Evolutionary conservation across 805 yeast species (phyloP).

Genomic region (Debaryomyces castellii): DNA sequence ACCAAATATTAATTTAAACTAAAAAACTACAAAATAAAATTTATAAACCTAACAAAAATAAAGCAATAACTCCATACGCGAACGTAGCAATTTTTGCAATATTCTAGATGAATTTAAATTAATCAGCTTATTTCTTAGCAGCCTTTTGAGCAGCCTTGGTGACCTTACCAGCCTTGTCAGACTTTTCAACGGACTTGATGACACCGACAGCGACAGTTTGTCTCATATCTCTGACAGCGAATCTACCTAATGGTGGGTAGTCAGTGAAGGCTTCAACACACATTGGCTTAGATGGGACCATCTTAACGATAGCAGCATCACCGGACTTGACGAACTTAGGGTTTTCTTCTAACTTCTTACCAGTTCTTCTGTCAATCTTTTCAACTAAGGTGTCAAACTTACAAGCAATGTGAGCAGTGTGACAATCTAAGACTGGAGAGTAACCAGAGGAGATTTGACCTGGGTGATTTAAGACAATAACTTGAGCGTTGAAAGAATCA

Average conservation of each 20-base stretch:
- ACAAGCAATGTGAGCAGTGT: slow-evolving; percentile 93
- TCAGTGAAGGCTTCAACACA: slow-evolving; percentile 45
- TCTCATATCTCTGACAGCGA: slow-evolving; percentile 97
- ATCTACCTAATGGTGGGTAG: slow-evolving; percentile 47
- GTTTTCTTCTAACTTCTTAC: slow-evolving; percentile 32
- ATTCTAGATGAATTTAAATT: slow-evolving; percentile 5
- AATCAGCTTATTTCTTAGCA: slow-evolving; percentile 46
- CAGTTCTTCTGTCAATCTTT: slow-evolving; percentile 81
- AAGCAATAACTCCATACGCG: background rate
- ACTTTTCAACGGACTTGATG: slow-evolving; percentile 66
- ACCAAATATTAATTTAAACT: background rate
- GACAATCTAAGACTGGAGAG: slow-evolving; percentile 89
- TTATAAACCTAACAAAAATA: background rate
- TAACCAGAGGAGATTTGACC: slow-evolving; percentile 90
- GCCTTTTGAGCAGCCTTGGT: slow-evolving; percentile 50
- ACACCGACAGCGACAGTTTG: slow-evolving; percentile 99
- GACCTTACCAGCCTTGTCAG: slow-evolving; percentile 50
- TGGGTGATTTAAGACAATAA: slow-evolving; percentile 86
- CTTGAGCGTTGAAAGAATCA: slow-evolving; percentile 82
- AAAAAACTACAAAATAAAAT: background rate
- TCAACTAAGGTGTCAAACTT: slow-evolving; percentile 75
- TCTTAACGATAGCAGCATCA: slow-evolving; percentile 41
- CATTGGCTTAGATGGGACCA: slow-evolving; percentile 45
- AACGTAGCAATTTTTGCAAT: background rate
- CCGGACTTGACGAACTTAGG: slow-evolving; percentile 39